A percentile compares a stretch with the other conserved stretches of the same genome.
Evolutionary conservation across 129 eudicot genomes (phyloP).

Genomic region (Pulicaria dysenterica): DNA sequence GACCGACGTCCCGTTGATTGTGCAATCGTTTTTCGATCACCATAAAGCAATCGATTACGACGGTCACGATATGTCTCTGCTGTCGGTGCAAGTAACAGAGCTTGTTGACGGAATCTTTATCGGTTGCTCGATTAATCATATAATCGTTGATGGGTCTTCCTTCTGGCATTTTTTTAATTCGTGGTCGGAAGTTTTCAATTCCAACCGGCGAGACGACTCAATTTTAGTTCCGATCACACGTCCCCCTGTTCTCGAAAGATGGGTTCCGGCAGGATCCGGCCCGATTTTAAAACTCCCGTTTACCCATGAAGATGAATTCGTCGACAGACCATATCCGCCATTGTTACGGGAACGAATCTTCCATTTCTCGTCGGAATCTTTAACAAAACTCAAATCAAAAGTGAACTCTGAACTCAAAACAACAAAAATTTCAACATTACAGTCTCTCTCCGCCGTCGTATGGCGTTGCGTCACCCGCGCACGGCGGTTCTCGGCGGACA

Average conservation of each 20-base stretch:
- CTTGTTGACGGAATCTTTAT: slow-evolving; percentile 61
- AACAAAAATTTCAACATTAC: slow-evolving; percentile 48
- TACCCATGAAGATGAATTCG: slow-evolving; percentile 46
- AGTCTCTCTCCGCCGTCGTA: slow-evolving; percentile 45
- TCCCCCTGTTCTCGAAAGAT: slow-evolving; percentile 46
- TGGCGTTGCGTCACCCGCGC: slow-evolving; percentile 59
- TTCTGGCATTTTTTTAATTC: slow-evolving; percentile 68
- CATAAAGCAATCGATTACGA: slow-evolving; percentile 49
- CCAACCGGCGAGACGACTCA: background rate
- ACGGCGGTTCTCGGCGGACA: slow-evolving; percentile 28
- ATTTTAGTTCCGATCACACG: slow-evolving; percentile 23
- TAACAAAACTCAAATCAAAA: slow-evolving; percentile 46
- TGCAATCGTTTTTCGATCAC: slow-evolving; percentile 63
- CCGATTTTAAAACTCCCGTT: slow-evolving; percentile 53
- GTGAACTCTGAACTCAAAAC: slow-evolving; percentile 39
- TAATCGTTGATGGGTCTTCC: slow-evolving; percentile 60
- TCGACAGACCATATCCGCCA: slow-evolving; percentile 38
- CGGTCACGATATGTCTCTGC: slow-evolving; percentile 46
- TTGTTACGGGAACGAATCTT: slow-evolving; percentile 54
- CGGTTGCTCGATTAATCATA: slow-evolving; percentile 59
- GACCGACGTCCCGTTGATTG: slow-evolving; percentile 47
- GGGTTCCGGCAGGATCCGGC: slow-evolving; percentile 55
- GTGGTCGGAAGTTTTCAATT: slow-evolving; percentile 39
- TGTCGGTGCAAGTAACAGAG: slow-evolving; percentile 61
- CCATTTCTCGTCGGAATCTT: slow-evolving; percentile 45